Evolutionary conservation across 805 yeast species (phyloP), one percentile per base, ranked within the genome.

Genomic region (Cyberlindnera nakhonratchasimensis): DNA sequence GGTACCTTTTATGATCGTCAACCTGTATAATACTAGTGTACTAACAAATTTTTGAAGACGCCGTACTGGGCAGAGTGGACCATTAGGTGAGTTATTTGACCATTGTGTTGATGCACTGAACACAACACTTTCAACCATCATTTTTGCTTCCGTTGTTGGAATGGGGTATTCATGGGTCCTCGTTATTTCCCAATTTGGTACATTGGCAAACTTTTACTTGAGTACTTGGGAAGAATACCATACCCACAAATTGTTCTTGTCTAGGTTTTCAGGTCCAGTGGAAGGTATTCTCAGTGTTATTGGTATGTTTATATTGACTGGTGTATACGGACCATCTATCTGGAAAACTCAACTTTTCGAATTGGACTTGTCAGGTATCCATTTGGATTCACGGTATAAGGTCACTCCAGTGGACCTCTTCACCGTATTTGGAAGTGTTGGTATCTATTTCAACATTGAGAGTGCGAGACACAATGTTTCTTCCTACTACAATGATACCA

Each of bases 221-320:
- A 82, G 95, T 29, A 90, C 97, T 1, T 90, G 97, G 97, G 98
- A 90, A 65, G 96, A 89, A 60, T 90, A 78, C 62, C 91, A 89
- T 59, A 90, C 97, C 1, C 95, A 88, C 54, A 80, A 79, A 35
- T 69, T 90, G 38, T 90, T 73, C 61, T 68, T 90, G 40, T 79
- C 91, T 26, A 80, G 74, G 48, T 80, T 87, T 54, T 84, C 95
- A 12, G 98, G 98, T 0, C 98, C 98, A 0, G 97, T 91, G 4
- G 98, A 90, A 64, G 98, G 98, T 3, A 86, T 90, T 22, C 59
- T 88, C 50, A 70, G 82, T 65, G 69, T 87, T 39, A 63, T 76
- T 18, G 61, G 54, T 0, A 64, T 82, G 14, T 87, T 77, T 56
- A 42, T 77, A 4, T 33, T 75, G 18, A 84, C 95, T 0, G 96